Percentiles rank a stretch among this genome's conserved stretches.
These are phyloP conservation scores for Triangularia setosa DNA, from an alignment of 2,329 filamentous ascomycete genomes.

Conservation along the genomic window DNA sequence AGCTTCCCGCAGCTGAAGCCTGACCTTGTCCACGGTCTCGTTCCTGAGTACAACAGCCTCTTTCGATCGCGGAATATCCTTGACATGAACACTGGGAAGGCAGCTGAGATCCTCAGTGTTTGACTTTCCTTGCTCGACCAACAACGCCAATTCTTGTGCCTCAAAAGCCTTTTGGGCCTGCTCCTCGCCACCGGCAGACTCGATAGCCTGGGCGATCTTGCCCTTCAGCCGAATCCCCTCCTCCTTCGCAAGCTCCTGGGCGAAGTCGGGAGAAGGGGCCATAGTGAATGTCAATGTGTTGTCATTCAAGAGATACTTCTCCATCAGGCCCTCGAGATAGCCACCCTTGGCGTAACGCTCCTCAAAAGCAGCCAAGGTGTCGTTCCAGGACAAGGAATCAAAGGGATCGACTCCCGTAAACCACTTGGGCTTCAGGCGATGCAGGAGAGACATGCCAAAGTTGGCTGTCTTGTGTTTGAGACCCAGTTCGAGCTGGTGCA, in stretches of 20 bases:
- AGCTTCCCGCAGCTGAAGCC: slow-evolving; percentile 85
- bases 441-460: slow-evolving; percentile 88
- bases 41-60: slow-evolving; percentile 59
- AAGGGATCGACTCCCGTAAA: slow-evolving; percentile 95
- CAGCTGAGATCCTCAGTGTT: slow-evolving; percentile 82
- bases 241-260: slow-evolving; percentile 68
- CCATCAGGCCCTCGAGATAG: slow-evolving; percentile 79
- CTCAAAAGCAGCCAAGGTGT: slow-evolving; percentile 81
- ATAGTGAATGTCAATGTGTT: slow-evolving; percentile 90
- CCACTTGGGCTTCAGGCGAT: slow-evolving; percentile 86
- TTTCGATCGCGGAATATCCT: slow-evolving; percentile 78
- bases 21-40: slow-evolving; percentile 59
- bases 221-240: slow-evolving; percentile 69
- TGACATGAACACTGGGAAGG: slow-evolving; percentile 80
- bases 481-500: slow-evolving; percentile 90
- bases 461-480: slow-evolving; percentile 95
- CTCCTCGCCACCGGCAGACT: slow-evolving; percentile 65
- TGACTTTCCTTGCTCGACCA: slow-evolving; percentile 79
- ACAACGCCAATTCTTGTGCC: slow-evolving; percentile 72
- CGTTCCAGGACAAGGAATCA: slow-evolving; percentile 86
- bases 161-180: slow-evolving; percentile 69
- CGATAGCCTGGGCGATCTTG: slow-evolving; percentile 69
- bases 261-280: slow-evolving; percentile 75
- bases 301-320: slow-evolving; percentile 87
- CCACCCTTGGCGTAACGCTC: slow-evolving; percentile 66